phyloP scores from a whole-genome alignment of 345 rosid genomes.

The Streptanthus diversifolius region DNA sequence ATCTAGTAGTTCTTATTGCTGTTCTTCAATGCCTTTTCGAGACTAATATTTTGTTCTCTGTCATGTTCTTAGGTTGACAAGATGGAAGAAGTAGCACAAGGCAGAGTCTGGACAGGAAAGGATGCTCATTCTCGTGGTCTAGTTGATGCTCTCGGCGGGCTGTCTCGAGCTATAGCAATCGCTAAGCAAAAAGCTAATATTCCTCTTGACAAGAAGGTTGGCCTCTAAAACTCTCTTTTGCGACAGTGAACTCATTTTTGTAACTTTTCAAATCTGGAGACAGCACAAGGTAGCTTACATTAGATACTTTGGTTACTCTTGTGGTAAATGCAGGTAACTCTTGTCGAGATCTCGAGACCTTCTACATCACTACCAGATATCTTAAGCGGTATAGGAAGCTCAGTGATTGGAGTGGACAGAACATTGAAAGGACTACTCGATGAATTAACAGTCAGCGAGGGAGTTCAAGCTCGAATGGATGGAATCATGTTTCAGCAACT shows the following conservation, averaged over 20 bases:
- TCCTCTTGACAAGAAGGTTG: slow-evolving; percentile 59
- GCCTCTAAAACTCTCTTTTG: neutral
- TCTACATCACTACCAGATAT: slow-evolving; percentile 68
- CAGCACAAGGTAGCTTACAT: neutral
- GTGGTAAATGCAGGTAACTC: slow-evolving; percentile 51
- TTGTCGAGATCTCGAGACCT: slow-evolving; percentile 80
- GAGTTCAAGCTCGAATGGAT: slow-evolving; percentile 91
- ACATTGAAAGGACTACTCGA: slow-evolving; percentile 55
- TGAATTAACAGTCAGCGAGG: slow-evolving; percentile 51
- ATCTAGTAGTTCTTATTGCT: slow-evolving; percentile 1
- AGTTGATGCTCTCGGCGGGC: slow-evolving; percentile 84
- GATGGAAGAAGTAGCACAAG: slow-evolving; percentile 97
- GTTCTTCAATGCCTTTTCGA: neutral
- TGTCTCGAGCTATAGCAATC: slow-evolving; percentile 82
- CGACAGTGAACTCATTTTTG: neutral
- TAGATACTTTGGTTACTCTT: neutral
- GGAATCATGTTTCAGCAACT: slow-evolving; percentile 75
- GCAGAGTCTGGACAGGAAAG: slow-evolving; percentile 96
- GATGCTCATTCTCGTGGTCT: slow-evolving; percentile 82
- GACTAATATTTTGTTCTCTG: neutral
- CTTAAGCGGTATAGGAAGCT: slow-evolving; percentile 63
- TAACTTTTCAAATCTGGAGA: neutral
- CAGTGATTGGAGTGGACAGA: slow-evolving; percentile 66
- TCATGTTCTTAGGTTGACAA: slow-evolving; percentile 51
- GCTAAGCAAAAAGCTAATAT: slow-evolving; percentile 79